phyloP scores from a whole-genome alignment of 73 alveolate species.

The Paramecium octaurelia region DNA sequence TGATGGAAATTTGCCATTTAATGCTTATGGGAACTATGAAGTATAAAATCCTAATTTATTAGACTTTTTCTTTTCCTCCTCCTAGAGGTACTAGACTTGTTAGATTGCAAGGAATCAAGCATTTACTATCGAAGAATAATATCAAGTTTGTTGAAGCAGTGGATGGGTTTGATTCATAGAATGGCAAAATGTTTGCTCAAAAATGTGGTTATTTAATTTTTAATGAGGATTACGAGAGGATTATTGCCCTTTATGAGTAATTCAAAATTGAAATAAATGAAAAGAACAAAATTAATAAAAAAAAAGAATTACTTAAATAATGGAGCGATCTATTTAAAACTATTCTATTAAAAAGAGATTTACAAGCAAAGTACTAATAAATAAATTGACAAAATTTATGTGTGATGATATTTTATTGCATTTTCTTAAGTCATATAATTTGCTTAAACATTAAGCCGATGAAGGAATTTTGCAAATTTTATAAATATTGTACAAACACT shows the following conservation, averaged over 20 bases:
- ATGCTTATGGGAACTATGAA: slow-evolving; percentile 44
- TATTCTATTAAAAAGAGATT: not conserved
- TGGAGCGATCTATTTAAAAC: not conserved
- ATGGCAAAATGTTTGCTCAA: slow-evolving; percentile 31
- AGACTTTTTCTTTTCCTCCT: slow-evolving; percentile 42
- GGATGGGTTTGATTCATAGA: slow-evolving; percentile 29
- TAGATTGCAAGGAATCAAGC: not conserved
- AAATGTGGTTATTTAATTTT: slow-evolving; percentile 35
- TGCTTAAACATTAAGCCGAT: not conserved
- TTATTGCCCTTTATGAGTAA: not conserved
- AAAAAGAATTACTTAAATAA: not conserved
- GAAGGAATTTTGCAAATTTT: not conserved
- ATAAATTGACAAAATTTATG: not conserved
- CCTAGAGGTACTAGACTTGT: not conserved
- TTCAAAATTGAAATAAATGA: not conserved
- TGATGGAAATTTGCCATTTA: not conserved
- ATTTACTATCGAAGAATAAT: not conserved
- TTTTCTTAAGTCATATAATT: not conserved
- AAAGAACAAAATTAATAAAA: not conserved
- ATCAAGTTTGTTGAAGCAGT: not conserved
- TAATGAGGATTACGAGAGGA: not conserved
- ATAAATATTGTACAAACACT: not conserved
- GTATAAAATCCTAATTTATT: not conserved
- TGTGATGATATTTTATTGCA: not conserved
- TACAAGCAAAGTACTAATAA: not conserved